These are phyloP conservation scores for Physcomitrellopsis africana DNA, from an alignment of 225 moss, liverwort and hornwort species.

Conservation along the genomic window DNA sequence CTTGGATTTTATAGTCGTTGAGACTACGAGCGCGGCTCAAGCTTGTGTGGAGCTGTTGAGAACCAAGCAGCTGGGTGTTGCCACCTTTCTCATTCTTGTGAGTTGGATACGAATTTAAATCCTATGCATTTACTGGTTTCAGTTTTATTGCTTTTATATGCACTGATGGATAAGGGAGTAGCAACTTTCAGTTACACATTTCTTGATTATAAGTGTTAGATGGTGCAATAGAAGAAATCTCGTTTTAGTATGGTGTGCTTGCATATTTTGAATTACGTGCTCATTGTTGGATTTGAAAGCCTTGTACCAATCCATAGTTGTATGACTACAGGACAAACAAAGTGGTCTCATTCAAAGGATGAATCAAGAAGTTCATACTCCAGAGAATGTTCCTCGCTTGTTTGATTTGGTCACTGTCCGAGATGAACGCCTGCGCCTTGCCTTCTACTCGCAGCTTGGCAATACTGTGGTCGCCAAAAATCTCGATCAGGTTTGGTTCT, in stretches of 20 bases:
- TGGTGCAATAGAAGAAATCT: too few species aligned
- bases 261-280: conserved; percentile 3
- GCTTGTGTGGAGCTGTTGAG: conserved; percentile 95
- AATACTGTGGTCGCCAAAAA: conserved; percentile 93
- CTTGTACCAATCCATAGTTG: conserved; percentile 18
- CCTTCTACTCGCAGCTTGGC: conserved; percentile 85
- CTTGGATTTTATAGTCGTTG: conserved; percentile 90
- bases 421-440: conserved; percentile 82
- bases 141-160: conserved; percentile 2
- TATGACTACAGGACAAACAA: conserved; percentile 85
- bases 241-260: conserved; percentile 3
- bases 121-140: background rate
- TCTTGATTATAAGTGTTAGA: background rate
- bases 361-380: conserved; percentile 78
- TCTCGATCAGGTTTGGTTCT: conserved; percentile 79
- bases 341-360: conserved; percentile 68
- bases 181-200: background rate
- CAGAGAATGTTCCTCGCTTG: conserved; percentile 88
- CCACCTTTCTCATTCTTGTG: conserved; percentile 92
- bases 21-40: conserved; percentile 88
- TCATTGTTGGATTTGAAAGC: conserved; percentile 15
- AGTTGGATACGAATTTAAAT: conserved; percentile 31
- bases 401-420: conserved; percentile 90
- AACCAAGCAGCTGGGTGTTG: conserved; percentile 82
- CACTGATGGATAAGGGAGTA: conserved; percentile 16